Evolutionary conservation across 2,329 filamentous ascomycete species (phyloP), one percentile per base, ranked within the genome.

Genomic region (Westerdykella sp.): DNA sequence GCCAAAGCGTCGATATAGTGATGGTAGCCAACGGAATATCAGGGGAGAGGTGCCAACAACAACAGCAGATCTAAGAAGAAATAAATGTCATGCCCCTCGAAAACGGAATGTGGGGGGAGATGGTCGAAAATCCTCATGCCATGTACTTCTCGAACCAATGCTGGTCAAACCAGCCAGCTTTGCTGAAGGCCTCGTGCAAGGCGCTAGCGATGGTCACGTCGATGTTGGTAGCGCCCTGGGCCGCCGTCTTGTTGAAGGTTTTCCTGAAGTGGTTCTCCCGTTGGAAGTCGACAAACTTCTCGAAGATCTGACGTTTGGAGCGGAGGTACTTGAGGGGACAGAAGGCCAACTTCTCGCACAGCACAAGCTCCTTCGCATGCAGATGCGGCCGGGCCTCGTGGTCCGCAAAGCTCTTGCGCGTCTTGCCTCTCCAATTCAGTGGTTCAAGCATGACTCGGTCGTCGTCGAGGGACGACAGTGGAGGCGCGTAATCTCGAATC

Each of bases 181-280:
- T 84, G 39, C 95, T 86, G 62, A 87, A 97, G 5, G 88, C 88
- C 31, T 82, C 83, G 86, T 88, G 95, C 37, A 97, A 75, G 67
- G 91, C 91, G 53, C 87, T 94, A 3, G 90, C 88, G 73, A 96
- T 97, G 74, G 96, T 96, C 65, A 97, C 91, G 59, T 97, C 91
- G 51, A 96, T 95, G 73, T 94, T 94, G 77, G 88, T 95, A n/a
- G 87, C 88, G 65, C 95, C 87, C 67, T 97, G 91, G 5, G 89
- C 88, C 63, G 95, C 87, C 1, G 91, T 97, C 77, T 95, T 95
- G 65, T 87, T 83, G 66, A 95, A 96, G 59, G 90, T 85, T 68
- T 94, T 93, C 25, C 7, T 28, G 25, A 12, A 28, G 7, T 12
- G 9, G 62, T 78, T 78, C 30, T 80, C 81, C 43, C 73, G 69